Evolutionary conservation across 1,284 basidiomycete species (phyloP).

Genomic region (Melampsora larici-populina): DNA sequence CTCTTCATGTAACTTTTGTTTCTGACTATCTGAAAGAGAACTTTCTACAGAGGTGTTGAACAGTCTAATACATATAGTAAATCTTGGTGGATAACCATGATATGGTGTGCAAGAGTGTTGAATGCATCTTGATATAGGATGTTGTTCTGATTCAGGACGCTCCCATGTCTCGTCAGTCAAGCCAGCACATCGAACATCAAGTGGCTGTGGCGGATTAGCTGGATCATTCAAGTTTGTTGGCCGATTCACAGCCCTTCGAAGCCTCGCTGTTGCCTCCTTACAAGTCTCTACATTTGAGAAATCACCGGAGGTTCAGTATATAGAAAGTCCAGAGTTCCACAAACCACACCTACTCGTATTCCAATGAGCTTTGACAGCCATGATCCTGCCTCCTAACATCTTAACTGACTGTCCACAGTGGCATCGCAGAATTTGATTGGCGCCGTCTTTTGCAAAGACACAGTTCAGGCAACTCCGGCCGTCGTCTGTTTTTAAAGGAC

Average conservation of each 20-base stretch:
- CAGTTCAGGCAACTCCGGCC: no score
- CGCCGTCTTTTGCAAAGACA: no score
- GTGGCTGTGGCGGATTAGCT: no score
- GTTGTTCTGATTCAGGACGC: neutral
- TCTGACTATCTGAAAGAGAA: neutral
- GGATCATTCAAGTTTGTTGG: neutral
- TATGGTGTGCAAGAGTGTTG: neutral
- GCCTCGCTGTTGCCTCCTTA: no score
- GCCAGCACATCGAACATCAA: neutral
- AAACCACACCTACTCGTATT: neutral
- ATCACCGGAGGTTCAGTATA: no score
- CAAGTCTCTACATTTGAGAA: no score
- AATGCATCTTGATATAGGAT: neutral
- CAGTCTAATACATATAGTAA: neutral
- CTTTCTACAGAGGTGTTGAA: neutral
- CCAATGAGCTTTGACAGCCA: conserved; percentile 21
- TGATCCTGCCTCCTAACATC: neutral
- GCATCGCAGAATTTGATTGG: no score
- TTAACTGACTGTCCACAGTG: neutral
- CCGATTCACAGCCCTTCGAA: no score
- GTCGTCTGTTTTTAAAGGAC: no score
- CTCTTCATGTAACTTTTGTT: no score
- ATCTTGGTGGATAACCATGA: conserved; percentile 6
- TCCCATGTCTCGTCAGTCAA: conserved; percentile 2
- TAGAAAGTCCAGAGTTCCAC: no score